These are phyloP conservation scores for Paramecium octaurelia DNA, from an alignment of 73 alveolate genomes.

Conservation along the genomic window DNA sequence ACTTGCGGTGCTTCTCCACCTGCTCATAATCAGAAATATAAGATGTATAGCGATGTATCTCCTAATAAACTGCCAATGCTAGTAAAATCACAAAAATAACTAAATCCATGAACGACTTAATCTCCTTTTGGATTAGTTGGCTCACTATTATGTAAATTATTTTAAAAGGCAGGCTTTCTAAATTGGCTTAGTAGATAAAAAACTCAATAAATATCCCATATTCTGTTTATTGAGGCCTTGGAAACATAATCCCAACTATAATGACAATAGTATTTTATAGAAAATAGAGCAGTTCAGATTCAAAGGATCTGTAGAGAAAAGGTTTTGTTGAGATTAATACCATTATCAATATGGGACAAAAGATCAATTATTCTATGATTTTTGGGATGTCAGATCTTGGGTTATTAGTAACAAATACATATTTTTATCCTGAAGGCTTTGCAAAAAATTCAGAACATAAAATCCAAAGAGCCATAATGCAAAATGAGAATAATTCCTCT, in stretches of 20 bases:
- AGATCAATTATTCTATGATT: background rate
- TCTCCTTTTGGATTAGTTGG: background rate
- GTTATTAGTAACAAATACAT: background rate
- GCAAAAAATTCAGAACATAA: background rate
- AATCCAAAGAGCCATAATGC: slow-evolving; percentile 4
- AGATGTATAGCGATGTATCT: background rate
- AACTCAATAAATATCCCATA: background rate
- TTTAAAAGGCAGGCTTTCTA: background rate
- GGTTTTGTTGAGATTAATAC: background rate
- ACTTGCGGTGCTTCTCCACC: background rate
- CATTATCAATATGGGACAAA: background rate
- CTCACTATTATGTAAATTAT: background rate
- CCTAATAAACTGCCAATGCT: background rate
- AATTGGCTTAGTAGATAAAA: background rate
- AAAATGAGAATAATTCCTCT: background rate
- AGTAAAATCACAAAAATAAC: background rate
- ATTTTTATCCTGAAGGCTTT: background rate
- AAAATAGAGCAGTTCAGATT: background rate
- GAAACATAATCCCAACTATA: background rate
- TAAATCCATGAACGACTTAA: background rate
- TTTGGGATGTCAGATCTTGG: background rate
- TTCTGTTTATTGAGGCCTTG: background rate
- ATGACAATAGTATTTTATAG: background rate
- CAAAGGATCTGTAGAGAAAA: background rate
- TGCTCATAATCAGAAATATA: background rate